phyloP scores from a whole-genome alignment of 805 yeast species.

The Pichia cabralensis region DNA sequence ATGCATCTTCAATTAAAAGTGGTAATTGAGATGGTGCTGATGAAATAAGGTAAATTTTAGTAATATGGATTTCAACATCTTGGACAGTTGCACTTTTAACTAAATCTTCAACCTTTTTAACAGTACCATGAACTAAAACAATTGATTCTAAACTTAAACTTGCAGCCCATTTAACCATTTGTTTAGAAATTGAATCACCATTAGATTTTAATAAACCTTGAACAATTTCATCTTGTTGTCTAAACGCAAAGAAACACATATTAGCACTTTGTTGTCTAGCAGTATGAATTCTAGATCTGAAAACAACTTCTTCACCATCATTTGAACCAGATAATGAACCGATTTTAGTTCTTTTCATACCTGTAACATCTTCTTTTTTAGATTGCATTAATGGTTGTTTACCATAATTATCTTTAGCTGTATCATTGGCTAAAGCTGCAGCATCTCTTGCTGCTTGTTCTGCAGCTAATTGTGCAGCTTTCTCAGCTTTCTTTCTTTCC shows the following conservation, averaged over 20 bases:
- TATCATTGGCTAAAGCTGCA: slow-evolving; percentile 68
- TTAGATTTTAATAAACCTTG: slow-evolving; percentile 80
- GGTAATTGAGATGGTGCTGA: slow-evolving; percentile 93
- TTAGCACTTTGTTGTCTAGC: slow-evolving; percentile 95
- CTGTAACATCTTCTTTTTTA: slow-evolving; percentile 39
- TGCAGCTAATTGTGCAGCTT: slow-evolving; percentile 76
- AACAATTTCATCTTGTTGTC: slow-evolving; percentile 78
- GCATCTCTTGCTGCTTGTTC: slow-evolving; percentile 74
- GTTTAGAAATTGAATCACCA: slow-evolving; percentile 68
- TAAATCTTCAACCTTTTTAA: slow-evolving; percentile 74
- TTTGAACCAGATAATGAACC: slow-evolving; percentile 44
- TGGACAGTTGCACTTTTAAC: slow-evolving; percentile 87
- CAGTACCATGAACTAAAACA: slow-evolving; percentile 81
- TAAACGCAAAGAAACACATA: slow-evolving; percentile 78
- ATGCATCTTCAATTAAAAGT: slow-evolving; percentile 90
- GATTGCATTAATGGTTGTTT: slow-evolving; percentile 82
- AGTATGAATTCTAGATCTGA: slow-evolving; percentile 92
- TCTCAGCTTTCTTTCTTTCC: slow-evolving; percentile 85
- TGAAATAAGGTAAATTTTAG: slow-evolving; percentile 64
- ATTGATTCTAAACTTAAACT: slow-evolving; percentile 80
- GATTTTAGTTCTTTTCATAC: slow-evolving; percentile 51
- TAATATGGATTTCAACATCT: slow-evolving; percentile 75
- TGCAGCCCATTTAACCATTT: slow-evolving; percentile 94
- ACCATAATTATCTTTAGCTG: slow-evolving; percentile 84
- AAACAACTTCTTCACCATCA: slow-evolving; percentile 68